phyloP scores from a whole-genome alignment of 306 rosid species.

The Trifolium pratense region DNA sequence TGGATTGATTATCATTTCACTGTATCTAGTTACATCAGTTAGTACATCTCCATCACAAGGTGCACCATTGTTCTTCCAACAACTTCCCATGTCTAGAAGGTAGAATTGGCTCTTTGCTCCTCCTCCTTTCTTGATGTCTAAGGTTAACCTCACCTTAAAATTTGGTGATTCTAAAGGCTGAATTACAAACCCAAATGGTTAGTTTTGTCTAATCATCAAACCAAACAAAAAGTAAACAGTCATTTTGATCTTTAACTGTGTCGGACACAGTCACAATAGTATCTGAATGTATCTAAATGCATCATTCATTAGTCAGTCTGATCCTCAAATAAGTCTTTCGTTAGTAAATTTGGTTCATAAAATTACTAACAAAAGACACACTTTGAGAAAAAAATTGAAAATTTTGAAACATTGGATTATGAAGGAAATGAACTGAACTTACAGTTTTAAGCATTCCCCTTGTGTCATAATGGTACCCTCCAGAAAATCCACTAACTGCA shows the following conservation, averaged over 20 bases:
- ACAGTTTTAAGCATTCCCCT: slow-evolving; percentile 82
- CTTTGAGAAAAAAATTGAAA: neutral
- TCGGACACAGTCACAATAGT: neutral
- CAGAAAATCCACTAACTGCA: slow-evolving; percentile 80
- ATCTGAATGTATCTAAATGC: neutral
- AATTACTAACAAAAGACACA: neutral
- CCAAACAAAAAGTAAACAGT: neutral
- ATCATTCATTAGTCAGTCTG: neutral
- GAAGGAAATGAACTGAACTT: slow-evolving; percentile 41
- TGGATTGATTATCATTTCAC: slow-evolving; percentile 82
- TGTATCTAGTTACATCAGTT: slow-evolving; percentile 71
- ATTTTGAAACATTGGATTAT: neutral
- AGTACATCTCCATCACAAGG: slow-evolving; percentile 74
- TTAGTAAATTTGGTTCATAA: neutral
- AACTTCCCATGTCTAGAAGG: slow-evolving; percentile 78
- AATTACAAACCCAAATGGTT: slow-evolving; percentile 38
- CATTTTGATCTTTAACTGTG: neutral
- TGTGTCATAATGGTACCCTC: slow-evolving; percentile 87
- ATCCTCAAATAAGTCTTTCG: neutral
- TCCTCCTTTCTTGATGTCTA: slow-evolving; percentile 58
- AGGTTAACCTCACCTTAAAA: slow-evolving; percentile 48
- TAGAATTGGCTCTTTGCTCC: slow-evolving; percentile 72
- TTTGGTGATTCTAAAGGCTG: slow-evolving; percentile 55
- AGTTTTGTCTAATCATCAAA: slow-evolving; percentile 24
- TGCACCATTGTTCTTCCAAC: slow-evolving; percentile 81